These are phyloP conservation scores for Xylaria scruposa DNA, from an alignment of 495 filamentous ascomycete species.

Conservation along the genomic window DNA sequence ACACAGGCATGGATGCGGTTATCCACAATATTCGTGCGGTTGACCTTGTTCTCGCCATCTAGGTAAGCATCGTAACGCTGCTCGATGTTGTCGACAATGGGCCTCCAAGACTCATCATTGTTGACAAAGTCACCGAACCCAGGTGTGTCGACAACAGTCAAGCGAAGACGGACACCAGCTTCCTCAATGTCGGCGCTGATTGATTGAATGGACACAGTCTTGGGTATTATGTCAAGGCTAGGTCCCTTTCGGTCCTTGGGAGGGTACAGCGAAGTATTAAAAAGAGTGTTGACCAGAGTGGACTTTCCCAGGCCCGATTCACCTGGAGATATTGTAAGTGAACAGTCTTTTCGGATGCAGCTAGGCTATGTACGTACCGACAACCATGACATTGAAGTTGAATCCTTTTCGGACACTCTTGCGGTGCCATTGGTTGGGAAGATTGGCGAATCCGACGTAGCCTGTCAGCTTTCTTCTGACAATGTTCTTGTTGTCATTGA, in stretches of 20 bases:
- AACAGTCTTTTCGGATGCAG: neutral
- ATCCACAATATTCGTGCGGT: constrained; percentile 98
- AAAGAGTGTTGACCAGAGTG: constrained; percentile 97
- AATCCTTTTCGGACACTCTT: constrained; percentile 99
- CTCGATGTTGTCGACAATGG: constrained; percentile 99
- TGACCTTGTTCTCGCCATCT: constrained; percentile 99
- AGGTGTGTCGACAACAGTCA: constrained; percentile 97
- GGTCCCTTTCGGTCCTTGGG: constrained; percentile 97
- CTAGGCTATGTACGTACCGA: constrained; percentile 67
- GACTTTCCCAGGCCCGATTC: constrained; percentile 99
- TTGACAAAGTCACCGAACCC: constrained; percentile 99
- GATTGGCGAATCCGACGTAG: constrained; percentile 97
- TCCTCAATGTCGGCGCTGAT: constrained; percentile 99
- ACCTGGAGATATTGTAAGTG: constrained; percentile 61
- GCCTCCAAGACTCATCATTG: constrained; percentile 98
- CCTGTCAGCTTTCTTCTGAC: constrained; percentile 97
- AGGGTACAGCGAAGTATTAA: constrained; percentile 99
- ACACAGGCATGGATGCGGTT: constrained; percentile 98
- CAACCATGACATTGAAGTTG: constrained; percentile 99
- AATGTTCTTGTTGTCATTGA: constrained; percentile 92
- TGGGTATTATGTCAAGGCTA: constrained; percentile 96
- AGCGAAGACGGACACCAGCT: constrained; percentile 94
- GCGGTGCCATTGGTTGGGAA: constrained; percentile 99
- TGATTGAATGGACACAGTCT: constrained; percentile 98
- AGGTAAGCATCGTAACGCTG: constrained; percentile 97